Evolutionary conservation across 1,139 yeast genomes (phyloP), one percentile per base, ranked within the genome.

Genomic region (Pichia terricola): DNA sequence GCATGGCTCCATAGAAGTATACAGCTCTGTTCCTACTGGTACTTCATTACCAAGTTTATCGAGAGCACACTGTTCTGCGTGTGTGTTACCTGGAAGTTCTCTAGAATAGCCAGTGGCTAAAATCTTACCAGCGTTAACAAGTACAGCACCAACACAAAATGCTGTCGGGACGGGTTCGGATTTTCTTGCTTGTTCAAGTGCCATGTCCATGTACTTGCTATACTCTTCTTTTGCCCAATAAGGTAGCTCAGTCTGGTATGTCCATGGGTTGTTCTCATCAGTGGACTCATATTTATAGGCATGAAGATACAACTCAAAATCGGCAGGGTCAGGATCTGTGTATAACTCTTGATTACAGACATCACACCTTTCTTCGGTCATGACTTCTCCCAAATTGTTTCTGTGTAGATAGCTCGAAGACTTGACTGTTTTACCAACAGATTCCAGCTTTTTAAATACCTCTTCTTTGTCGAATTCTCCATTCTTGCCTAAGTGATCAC

Each of bases 1-100:
- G 60, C 99, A 94, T 0, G 99, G 99, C 57, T 94, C 99, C 98
- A 94, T 94, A 0, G 97, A 86, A 0, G 98, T 91, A 62, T 86
- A 94, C 10, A 91, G 65, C 38, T 83, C 87, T 0, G 95, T 78
- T 0, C 95, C 95, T 22, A 57, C 60, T 0, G 97, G 96, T 1
- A 87, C 70, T 1, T 57, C 53, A 3, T 75, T 74, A 9, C 47
- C 39, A 54, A 81, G 83, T 61, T 94, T 94, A 39, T 81, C 84
- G 46, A 94, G 62, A 0, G 96, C 96, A 67, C 94, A 83, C 59
- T 94, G 96, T 58, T 94, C 99, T 2, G 98, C 98, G 62, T 94
- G 99, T 0, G 99, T 94, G 60, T 94, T 94, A 0, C 98, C 98
- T 22, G 84, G 86, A 3, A 91, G 66, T 60, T 94, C 98, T 47